Evolutionary conservation across 2,329 filamentous ascomycete genomes (phyloP), one percentile per base, ranked within the genome.

Genomic region (Xylariaceae sp.): DNA sequence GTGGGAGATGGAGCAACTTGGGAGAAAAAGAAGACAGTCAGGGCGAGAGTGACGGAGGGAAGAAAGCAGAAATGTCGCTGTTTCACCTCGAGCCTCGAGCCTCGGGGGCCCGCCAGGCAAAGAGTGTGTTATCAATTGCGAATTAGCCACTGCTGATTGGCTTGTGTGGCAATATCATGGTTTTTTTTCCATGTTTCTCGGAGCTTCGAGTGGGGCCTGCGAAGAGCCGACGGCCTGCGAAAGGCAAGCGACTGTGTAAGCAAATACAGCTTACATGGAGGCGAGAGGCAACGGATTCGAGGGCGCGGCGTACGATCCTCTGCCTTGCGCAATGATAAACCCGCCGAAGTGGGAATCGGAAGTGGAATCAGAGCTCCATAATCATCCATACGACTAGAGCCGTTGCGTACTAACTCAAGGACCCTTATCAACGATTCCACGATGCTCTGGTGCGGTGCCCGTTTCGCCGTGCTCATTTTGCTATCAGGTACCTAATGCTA

Each of bases 241-340:
- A 7, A 27, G 22, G 22, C 22, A 27, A 27, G 22, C 4, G 22
- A 27, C 22, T 27, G 31, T 41, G 44, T 56, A 39, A 56, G 54
- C 39, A 42, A 45, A 42, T 19, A n/a, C n/a, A n/a, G n/a, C n/a
- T n/a, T n/a, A n/a, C n/a, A n/a, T n/a, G n/a, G n/a, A n/a, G n/a
- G n/a, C n/a, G n/a, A 48, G 33, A 15, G 31, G 11, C 35, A 9
- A 19, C 17, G n/a, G 27, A 12, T 18, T 15, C n/a, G 19, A 43
- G 17, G 19, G 18, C 31, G 11, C 31, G 22, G 12, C 15, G 27
- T 36, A 15, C 10, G 35, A 15, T 9, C 19, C 22, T 27, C 22
- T 27, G 22, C 22, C 4, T 7, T 5, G 22, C 22, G 22, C 22
- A 27, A 27, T 27, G 22, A 27, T 27, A 27, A 4, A 27, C 7